Evolutionary conservation across 805 yeast species (phyloP).

Genomic region (Ogataea pilisensis): DNA sequence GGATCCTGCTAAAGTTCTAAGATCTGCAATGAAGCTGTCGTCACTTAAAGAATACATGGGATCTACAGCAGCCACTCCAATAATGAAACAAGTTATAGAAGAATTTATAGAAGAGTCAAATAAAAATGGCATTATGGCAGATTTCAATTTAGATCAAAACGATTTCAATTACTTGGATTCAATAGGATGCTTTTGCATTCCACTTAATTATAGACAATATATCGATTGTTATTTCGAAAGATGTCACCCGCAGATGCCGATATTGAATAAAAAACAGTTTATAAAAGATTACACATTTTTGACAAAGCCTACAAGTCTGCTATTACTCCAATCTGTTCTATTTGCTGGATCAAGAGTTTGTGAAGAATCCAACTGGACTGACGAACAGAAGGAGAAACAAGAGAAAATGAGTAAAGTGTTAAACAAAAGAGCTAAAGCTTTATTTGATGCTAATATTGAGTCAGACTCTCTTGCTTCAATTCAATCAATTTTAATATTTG

Average conservation of each 20-base stretch:
- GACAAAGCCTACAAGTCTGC: conserved; percentile 52
- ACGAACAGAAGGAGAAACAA: conserved; percentile 42
- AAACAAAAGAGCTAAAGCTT: conserved; percentile 68
- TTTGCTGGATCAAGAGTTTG: conserved; percentile 66
- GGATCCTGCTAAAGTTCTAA: conserved; percentile 20
- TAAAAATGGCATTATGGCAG: conserved; percentile 2
- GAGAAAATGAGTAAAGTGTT: conserved; percentile 41
- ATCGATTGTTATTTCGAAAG: conserved; percentile 58
- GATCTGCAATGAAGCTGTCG: conserved; percentile 12
- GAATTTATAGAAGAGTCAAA: conserved; percentile 18
- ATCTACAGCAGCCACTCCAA: conserved; percentile 30
- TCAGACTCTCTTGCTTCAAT: conserved; percentile 57
- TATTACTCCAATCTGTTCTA: conserved; percentile 61
- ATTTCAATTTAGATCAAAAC: conserved; percentile 11
- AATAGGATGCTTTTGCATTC: conserved; percentile 65
- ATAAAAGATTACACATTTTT: conserved; percentile 53
- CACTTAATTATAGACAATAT: conserved; percentile 55
- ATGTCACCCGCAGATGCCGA: conserved; percentile 67
- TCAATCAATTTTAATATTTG: conserved; percentile 59
- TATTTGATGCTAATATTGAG: conserved; percentile 68
- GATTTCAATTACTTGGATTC: conserved; percentile 20
- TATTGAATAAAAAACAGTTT: conserved; percentile 59
- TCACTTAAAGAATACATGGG: conserved; percentile 29
- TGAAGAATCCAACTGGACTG: conserved; percentile 43
- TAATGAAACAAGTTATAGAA: conserved; percentile 27